Conservation (phyloP, 2,329 filamentous ascomycete genomes). For the Xylariaceae sp. region DNA sequence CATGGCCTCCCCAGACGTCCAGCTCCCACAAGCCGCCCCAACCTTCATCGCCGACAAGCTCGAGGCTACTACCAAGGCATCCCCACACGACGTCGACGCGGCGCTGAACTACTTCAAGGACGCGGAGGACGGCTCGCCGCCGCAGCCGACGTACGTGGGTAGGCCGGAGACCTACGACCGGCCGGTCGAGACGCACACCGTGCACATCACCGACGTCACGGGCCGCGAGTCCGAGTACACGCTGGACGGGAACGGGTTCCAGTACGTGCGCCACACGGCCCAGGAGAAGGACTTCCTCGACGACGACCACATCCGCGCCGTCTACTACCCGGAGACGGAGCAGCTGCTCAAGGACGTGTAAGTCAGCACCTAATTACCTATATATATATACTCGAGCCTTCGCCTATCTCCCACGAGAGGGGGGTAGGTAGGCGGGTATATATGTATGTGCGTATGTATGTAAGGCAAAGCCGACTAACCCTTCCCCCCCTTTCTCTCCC, state of each 20-base stretch:
- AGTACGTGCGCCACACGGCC: constrained; percentile 36
- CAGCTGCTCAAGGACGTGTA: constrained; percentile 63
- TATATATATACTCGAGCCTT: too few species aligned
- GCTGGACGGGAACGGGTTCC: constrained; percentile 45
- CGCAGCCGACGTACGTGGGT: constrained; percentile 40
- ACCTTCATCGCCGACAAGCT: constrained; percentile 17
- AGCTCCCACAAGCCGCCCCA: constrained; percentile 26
- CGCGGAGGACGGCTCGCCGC: constrained; percentile 46
- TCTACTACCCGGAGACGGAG: constrained; percentile 76
- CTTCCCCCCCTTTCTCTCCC: not conserved
- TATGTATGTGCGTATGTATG: not conserved
- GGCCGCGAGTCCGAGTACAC: constrained; percentile 41
- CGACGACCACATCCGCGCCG: constrained; percentile 62
- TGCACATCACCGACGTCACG: constrained; percentile 41
- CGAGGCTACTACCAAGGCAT: constrained; percentile 11
- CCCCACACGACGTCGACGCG: constrained; percentile 38
- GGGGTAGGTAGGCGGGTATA: too few species aligned
- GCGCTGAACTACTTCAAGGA: constrained; percentile 44
- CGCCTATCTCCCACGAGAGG: too few species aligned
- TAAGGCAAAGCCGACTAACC: constrained; percentile 3
- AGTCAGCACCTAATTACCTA: constrained; percentile 18
- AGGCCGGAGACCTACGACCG: constrained; percentile 40
- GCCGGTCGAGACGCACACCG: constrained; percentile 31
- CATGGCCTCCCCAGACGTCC: constrained; percentile 36
- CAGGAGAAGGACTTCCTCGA: constrained; percentile 48